Base-by-base conservation (phyloP, 225 moss, liverwort and hornwort species). In the Bryoerythrophyllum caledonicum region DNA sequence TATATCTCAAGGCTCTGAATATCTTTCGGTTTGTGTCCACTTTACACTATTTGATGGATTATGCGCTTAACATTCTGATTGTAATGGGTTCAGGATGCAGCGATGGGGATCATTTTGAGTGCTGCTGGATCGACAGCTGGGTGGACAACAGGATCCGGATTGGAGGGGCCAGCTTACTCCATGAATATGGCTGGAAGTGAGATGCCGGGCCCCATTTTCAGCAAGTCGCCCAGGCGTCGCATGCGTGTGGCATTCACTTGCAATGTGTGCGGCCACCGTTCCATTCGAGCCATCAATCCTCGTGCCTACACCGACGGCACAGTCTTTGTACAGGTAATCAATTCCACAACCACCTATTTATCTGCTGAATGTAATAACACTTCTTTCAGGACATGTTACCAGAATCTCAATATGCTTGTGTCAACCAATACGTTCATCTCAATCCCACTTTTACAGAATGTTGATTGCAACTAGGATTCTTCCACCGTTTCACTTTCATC, bases 181-280 rank as follows among this genome's bases (percentile, higher is more conserved):
- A 83, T 71, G 82, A 65, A 92, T 65, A 80, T 53, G 67, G 82
- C 81, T 55, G 78, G 43, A 62, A 84, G 75, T 62, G 91, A 92
- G 71, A 89, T 91, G 58, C 93, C 93, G 7, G 60, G 82, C 51
- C 81, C 83, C 37, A 70, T 89, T 78, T 78, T 95, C 68, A 95
- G 91, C 86, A 95, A 95, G 86, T 99, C 99, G 60, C 99, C 99
- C 10, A 90, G 99, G 80, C 88, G 99, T 74, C 95, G 90, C 65
- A 95, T 99, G 99, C 90, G 99, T 74, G 99, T 99, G 54, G 95
- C 95, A 26, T 99, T 99, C 74, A 99, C 99, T 66, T 99, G 99
- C 84, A 99, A 99, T 71, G 89, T 92, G 23, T 99, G 99, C 74
- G 93, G 99, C n/a, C 91, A 93, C 74, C 89, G 99, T 37, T 93